Evolutionary conservation across 2,329 filamentous ascomycete genomes (phyloP).

Genomic region (Fusarium euwallaceae): DNA sequence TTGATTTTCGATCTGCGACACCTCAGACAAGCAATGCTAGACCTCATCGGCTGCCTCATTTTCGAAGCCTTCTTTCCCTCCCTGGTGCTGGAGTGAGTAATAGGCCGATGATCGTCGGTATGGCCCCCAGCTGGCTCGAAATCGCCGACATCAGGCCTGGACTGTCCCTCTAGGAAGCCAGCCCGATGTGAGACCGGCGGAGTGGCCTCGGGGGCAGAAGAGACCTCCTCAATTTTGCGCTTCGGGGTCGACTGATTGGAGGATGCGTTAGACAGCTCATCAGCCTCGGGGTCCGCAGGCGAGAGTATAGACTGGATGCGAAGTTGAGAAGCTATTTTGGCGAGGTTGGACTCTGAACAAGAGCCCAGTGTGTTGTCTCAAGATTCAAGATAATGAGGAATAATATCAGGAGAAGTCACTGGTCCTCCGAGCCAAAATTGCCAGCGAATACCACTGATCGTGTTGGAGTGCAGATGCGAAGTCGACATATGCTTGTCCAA

Average conservation of each 20-base stretch:
- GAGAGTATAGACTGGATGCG: slow-evolving; percentile 66
- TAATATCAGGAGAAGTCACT: not conserved
- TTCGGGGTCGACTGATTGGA: slow-evolving; percentile 34
- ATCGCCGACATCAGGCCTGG: slow-evolving; percentile 19
- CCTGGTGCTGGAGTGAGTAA: slow-evolving; percentile 9
- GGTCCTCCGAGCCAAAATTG: not conserved
- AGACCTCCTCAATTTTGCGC: slow-evolving; percentile 33
- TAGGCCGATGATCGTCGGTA: slow-evolving; percentile 22
- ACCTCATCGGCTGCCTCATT: slow-evolving; percentile 71
- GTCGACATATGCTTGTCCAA: not conserved
- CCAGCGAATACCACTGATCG: not conserved
- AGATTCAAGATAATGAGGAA: slow-evolving; percentile 7
- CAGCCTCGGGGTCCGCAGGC: slow-evolving; percentile 57
- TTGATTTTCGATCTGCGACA: slow-evolving; percentile 89
- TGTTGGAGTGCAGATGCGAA: not conserved
- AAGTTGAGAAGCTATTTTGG: slow-evolving; percentile 64
- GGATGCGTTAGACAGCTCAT: slow-evolving; percentile 49
- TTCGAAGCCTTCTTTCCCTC: slow-evolving; percentile 29
- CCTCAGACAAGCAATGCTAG: slow-evolving; percentile 81
- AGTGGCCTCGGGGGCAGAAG: slow-evolving; percentile 26
- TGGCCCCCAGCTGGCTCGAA: slow-evolving; percentile 22
- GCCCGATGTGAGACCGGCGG: slow-evolving; percentile 10
- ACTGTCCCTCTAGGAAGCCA: slow-evolving; percentile 12
- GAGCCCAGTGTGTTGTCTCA: slow-evolving; percentile 18
- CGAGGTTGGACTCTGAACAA: slow-evolving; percentile 55